A percentile compares a stretch with the other conserved stretches of the same genome.
Conservation (phyloP, 306 rosid genomes). For the Psophocarpus tetragonolobus region DNA sequence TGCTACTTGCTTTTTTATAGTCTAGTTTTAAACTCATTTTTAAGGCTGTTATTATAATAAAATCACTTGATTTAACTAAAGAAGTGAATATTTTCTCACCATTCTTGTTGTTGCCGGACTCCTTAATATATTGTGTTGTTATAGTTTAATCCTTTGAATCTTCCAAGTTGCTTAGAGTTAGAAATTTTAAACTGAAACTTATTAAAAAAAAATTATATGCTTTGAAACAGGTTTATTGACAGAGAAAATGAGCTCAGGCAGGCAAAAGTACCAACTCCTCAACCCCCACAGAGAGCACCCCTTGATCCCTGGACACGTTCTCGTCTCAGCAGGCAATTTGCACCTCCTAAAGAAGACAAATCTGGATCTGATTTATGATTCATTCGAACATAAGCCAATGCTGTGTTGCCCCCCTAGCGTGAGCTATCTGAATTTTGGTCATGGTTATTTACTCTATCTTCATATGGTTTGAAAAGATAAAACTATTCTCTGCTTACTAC, state of each 20-base stretch:
- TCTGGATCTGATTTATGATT: conserved; percentile 53
- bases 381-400: conserved; percentile 8
- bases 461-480: conserved; percentile 7
- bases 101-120: conserved; percentile 13
- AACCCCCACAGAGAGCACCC: conserved; percentile 72
- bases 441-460: conserved; percentile 8
- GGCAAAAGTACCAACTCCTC: conserved; percentile 82
- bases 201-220: neutral
- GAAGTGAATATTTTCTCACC: neutral
- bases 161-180: neutral
- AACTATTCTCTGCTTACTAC: neutral
- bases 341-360: conserved; percentile 75
- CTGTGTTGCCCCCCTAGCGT: neutral
- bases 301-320: conserved; percentile 91
- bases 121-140: neutral
- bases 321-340: conserved; percentile 69
- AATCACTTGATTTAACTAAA: neutral
- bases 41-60: neutral
- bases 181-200: conserved; percentile 13
- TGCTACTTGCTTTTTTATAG: conserved; percentile 13
- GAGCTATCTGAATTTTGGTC: conserved; percentile 24
- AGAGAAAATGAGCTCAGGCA: conserved; percentile 85
- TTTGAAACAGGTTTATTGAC: conserved; percentile 71
- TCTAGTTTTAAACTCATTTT: conserved; percentile 8
- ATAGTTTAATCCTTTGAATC: neutral